Conservation (phyloP, 306 rosid genomes). For the Boehmeria nivea region DNA sequence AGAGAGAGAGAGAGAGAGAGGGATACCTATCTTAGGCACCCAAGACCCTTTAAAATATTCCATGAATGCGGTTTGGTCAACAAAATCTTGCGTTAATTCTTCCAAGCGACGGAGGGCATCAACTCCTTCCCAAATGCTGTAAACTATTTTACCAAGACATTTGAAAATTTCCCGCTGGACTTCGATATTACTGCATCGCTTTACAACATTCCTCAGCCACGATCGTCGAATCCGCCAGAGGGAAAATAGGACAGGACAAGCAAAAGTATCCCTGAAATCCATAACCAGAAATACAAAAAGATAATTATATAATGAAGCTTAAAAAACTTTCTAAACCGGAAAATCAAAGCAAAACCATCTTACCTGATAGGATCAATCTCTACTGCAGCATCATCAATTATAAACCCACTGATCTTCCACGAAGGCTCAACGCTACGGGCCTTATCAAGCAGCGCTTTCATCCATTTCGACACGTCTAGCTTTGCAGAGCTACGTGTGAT, state of each 20-base stretch:
- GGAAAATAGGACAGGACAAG: conserved; percentile 79
- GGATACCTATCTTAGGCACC: conserved; percentile 93
- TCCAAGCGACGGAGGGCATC: conserved; percentile 49
- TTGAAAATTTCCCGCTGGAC: conserved; percentile 86
- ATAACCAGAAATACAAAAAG: conserved; percentile 17
- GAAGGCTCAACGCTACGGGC: conserved; percentile 67
- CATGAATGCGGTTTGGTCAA: conserved; percentile 79
- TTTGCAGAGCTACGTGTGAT: conserved; percentile 89
- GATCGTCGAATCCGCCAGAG: conserved; percentile 91
- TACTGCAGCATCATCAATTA: conserved; percentile 85
- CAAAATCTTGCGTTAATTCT: conserved; percentile 66
- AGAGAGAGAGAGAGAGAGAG: conserved; percentile 42
- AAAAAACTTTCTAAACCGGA: neutral
- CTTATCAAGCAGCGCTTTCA: conserved; percentile 63
- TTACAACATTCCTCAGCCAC: conserved; percentile 82
- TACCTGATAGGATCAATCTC: conserved; percentile 85
- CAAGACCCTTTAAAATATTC: conserved; percentile 77
- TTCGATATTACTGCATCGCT: conserved; percentile 65
- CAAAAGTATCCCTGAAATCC: conserved; percentile 63
- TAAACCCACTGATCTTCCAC: conserved; percentile 80
- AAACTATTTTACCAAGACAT: conserved; percentile 59
- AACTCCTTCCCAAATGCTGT: conserved; percentile 62
- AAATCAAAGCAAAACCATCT: conserved; percentile 29
- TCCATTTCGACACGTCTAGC: conserved; percentile 79
- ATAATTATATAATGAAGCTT: conserved; percentile 9